Percentiles rank a stretch among this genome's conserved stretches.
These are phyloP conservation scores for Chlamydomonas reinhardtii DNA, from an alignment of 163 green algal species.

Conservation along the genomic window DNA sequence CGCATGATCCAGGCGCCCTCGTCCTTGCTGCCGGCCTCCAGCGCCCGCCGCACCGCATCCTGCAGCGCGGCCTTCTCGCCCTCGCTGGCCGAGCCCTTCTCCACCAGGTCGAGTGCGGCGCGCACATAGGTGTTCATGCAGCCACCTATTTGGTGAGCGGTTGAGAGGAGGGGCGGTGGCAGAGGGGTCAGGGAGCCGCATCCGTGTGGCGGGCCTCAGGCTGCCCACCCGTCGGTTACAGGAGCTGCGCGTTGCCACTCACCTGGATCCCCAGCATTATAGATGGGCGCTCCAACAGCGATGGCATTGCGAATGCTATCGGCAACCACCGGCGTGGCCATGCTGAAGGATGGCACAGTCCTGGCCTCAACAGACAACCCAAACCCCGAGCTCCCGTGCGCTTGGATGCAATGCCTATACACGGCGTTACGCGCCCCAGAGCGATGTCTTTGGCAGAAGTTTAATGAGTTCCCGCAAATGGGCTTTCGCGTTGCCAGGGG, in stretches of 20 bases:
- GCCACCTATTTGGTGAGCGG: neutral
- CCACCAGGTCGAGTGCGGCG: neutral
- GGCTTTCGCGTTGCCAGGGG: too few species aligned
- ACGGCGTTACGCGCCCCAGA: too few species aligned
- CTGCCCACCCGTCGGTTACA: too few species aligned
- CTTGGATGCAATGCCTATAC: too few species aligned
- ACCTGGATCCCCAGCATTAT: conserved; percentile 18
- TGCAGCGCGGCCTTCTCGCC: neutral
- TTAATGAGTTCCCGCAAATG: too few species aligned
- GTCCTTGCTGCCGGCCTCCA: conserved; percentile 7
- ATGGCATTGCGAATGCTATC: neutral
- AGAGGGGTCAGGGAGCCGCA: neutral
- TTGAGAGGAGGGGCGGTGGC: neutral
- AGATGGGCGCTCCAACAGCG: neutral
- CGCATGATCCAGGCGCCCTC: conserved; percentile 42
- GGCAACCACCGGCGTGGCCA: too few species aligned
- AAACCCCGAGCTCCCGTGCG: too few species aligned
- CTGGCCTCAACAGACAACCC: too few species aligned
- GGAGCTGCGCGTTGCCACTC: too few species aligned
- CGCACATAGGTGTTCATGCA: conserved; percentile 23
- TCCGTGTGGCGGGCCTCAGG: too few species aligned
- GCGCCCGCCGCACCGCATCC: neutral
- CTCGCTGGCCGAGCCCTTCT: neutral
- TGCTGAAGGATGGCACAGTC: too few species aligned
- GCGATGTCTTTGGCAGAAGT: too few species aligned